phyloP scores from a whole-genome alignment of 495 filamentous ascomycete species.

The Tuber microsphaerosporum region DNA sequence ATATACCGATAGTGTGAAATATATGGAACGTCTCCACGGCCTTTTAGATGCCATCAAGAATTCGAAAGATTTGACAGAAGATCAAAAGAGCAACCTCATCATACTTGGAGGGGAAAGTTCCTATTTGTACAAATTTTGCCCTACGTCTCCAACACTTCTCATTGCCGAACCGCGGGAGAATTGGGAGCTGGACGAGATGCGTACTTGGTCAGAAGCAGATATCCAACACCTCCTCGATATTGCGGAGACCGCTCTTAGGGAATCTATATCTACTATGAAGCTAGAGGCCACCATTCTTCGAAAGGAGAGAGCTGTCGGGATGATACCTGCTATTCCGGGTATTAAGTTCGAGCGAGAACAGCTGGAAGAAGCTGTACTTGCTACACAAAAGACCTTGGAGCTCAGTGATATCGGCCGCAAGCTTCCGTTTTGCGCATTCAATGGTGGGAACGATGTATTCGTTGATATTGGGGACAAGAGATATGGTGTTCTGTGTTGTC shows the following conservation, averaged over 20 bases:
- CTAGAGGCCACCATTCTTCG: conserved; percentile 71
- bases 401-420: conserved; percentile 60
- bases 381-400: conserved; percentile 85
- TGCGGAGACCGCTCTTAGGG: conserved; percentile 71
- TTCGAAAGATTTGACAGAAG: conserved; percentile 51
- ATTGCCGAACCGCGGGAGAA: conserved; percentile 54
- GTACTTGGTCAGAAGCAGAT: conserved; percentile 68
- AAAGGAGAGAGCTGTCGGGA: conserved; percentile 90
- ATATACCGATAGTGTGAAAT: conserved; percentile 76
- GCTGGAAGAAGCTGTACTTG: conserved; percentile 90
- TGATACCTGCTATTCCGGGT: conserved; percentile 56
- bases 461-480: conserved; percentile 98
- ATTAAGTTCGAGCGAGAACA: conserved; percentile 74
- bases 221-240: conserved; percentile 74
- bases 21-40: conserved; percentile 76
- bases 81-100: conserved; percentile 67
- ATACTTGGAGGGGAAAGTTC: conserved; percentile 66
- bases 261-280: conserved; percentile 68
- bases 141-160: conserved; percentile 50
- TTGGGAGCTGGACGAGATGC: conserved; percentile 87
- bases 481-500: conserved; percentile 85
- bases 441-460: conserved; percentile 94
- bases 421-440: conserved; percentile 96
- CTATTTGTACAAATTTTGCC: conserved; percentile 54
- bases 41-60: conserved; percentile 72